These are phyloP conservation scores for Aspergillus leporis DNA, from an alignment of 495 filamentous ascomycete genomes.

Conservation along the genomic window DNA sequence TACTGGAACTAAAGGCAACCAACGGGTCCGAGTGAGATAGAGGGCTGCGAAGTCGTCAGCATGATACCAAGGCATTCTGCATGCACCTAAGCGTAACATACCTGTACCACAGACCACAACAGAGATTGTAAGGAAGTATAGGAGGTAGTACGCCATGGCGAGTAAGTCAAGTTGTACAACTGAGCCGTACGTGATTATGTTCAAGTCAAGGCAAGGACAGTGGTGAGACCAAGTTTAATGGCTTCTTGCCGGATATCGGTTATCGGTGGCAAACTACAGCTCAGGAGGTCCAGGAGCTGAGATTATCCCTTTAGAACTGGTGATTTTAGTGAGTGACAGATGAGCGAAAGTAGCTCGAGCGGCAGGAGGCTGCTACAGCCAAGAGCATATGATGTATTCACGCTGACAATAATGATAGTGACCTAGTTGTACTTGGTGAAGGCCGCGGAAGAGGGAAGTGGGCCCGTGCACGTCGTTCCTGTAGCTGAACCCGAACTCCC, in stretches of 20 bases:
- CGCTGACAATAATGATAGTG: no score
- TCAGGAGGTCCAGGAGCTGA: not conserved
- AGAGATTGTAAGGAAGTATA: conserved; percentile 71
- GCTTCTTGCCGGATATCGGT: not conserved
- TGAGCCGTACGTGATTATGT: not conserved
- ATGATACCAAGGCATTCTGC: conserved; percentile 4
- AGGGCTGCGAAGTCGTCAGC: conserved; percentile 50
- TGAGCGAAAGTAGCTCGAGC: not conserved
- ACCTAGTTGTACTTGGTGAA: not conserved
- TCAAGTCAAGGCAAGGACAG: conserved; percentile 6
- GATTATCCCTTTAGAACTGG: not conserved
- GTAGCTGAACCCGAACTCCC: not conserved
- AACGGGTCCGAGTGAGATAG: conserved; percentile 76
- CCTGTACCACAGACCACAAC: conserved; percentile 62
- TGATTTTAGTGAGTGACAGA: not conserved
- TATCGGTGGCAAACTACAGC: not conserved
- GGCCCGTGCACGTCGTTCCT: conserved; percentile 4
- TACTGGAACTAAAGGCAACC: conserved; percentile 63
- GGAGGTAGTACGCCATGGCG: conserved; percentile 67
- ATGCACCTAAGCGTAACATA: conserved; percentile 31
- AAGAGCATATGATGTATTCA: not conserved
- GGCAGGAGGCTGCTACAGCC: conserved; percentile 15
- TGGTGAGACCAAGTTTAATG: not conserved
- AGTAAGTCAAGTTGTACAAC: not conserved
- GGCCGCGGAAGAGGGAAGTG: conserved; percentile 16